Evolutionary conservation across 495 filamentous ascomycete species (phyloP), one percentile per base, ranked within the genome.

Genomic region (Trichocladium uniseriatum): DNA sequence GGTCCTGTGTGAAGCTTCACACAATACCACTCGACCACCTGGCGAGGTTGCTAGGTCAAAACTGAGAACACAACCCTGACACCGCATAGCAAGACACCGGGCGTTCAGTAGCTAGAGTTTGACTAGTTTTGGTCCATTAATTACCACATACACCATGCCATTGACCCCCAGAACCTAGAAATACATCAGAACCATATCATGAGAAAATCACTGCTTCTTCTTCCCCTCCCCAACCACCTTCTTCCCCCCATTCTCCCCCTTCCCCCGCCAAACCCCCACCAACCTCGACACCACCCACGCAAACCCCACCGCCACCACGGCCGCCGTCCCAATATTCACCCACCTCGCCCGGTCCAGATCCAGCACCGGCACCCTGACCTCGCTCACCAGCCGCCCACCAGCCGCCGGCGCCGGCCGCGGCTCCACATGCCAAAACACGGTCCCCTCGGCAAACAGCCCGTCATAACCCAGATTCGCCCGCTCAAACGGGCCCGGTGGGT

Each of bases 401-500:
- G 43, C 5, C 13, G 28, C 42, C 27, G 13, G 62, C 18, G 43
- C 58, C 7, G 75, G 59, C 18, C 61, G 50, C 7, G 89, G 87
- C 38, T 78, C 73, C 3, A 95, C 66, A 60, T 95, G 88, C 68
- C 89, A 94, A 64, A 95, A 98, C 66, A 89, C 75, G 0, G 88
- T 94, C 39, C 78, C 72, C 16, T 81, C 77, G 4, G 79, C 82
- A 62, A 98, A 96, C 20, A 94, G 62, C 1, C 77, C 82, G 46
- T 97, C 92, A 68, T 90, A 97, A 15, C 91, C 92, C 18, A 98
- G 64, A 62, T 86, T 80, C 21, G 72, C 72, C 15, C 85, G 72
- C 64, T 96, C 92, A 62, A 98, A 98, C 1, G 92, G 92, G 59
- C 82, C 95, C 5, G 71, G 79, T 3, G 31, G 31, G 5, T 11